Evolutionary conservation across 768 basidiomycete genomes (phyloP).

Genomic region (Mycena maculata): DNA sequence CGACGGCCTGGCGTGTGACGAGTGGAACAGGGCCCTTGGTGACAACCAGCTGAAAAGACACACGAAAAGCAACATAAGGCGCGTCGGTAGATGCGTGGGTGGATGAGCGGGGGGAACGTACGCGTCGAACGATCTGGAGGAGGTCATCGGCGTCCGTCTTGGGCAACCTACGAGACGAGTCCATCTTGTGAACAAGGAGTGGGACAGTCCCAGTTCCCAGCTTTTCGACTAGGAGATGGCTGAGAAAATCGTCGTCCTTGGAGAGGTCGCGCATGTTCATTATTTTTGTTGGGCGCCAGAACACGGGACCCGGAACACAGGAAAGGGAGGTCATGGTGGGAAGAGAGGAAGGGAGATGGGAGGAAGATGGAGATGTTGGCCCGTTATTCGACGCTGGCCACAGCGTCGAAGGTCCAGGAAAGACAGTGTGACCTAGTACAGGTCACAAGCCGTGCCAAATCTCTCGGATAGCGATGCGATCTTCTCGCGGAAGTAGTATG

Average conservation of each 20-base stretch:
- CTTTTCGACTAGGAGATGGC: slow-evolving; percentile 89
- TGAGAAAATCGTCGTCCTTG: slow-evolving; percentile 91
- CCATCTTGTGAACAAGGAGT: slow-evolving; percentile 93
- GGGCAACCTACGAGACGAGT: slow-evolving; percentile 78
- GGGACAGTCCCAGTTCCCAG: slow-evolving; percentile 84
- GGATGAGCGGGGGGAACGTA: slow-evolving; percentile 52
- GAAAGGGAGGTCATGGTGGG: slow-evolving; percentile 34
- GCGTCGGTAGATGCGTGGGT: slow-evolving; percentile 41
- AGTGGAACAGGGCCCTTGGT: slow-evolving; percentile 65
- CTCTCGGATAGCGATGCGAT: slow-evolving; percentile 18
- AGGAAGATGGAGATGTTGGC: slow-evolving; percentile 14
- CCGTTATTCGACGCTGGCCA: slow-evolving; percentile 21
- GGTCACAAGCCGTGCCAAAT: too few species aligned
- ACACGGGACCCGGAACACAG: slow-evolving; percentile 44
- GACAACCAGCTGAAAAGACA: slow-evolving; percentile 63
- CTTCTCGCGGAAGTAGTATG: slow-evolving; percentile 8
- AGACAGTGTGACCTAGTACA: too few species aligned
- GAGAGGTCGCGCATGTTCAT: slow-evolving; percentile 94
- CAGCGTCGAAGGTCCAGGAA: not conserved
- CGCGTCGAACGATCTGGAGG: slow-evolving; percentile 81
- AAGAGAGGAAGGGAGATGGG: slow-evolving; percentile 34
- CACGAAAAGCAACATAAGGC: slow-evolving; percentile 36
- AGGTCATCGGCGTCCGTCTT: slow-evolving; percentile 78
- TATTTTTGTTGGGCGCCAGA: slow-evolving; percentile 87
- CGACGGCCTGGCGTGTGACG: slow-evolving; percentile 77